phyloP scores from a whole-genome alignment of 179 eudicot species.

The Spinacia oleracea region DNA sequence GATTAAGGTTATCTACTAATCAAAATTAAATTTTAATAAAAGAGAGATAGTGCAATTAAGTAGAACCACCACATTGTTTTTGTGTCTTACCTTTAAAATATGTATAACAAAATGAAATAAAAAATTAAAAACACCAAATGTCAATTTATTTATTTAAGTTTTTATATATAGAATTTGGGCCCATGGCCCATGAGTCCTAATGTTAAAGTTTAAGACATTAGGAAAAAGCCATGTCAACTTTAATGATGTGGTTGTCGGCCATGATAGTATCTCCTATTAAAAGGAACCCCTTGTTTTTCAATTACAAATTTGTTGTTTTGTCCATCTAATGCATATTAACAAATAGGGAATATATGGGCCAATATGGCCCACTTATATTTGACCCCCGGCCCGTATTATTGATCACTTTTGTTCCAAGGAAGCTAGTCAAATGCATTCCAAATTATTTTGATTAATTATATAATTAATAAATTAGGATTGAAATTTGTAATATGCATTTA shows the following conservation, averaged over 20 bases:
- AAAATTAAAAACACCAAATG: not conserved
- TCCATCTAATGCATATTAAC: conserved; percentile 6
- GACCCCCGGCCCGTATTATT: not conserved
- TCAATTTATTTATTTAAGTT: too few relatives aligned
- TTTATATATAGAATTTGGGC: not conserved
- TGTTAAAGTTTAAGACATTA: conserved; percentile 28
- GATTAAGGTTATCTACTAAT: too few relatives aligned
- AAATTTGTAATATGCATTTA: not conserved
- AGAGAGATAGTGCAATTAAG: too few relatives aligned
- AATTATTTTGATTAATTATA: not conserved
- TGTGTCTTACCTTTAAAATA: too few relatives aligned
- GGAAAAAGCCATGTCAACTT: conserved; percentile 28
- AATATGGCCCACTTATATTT: not conserved
- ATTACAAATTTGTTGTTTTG: conserved; percentile 2
- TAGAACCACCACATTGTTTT: too few relatives aligned
- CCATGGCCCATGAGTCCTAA: not conserved
- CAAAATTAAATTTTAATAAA: too few relatives aligned
- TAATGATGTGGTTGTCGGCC: conserved; percentile 50
- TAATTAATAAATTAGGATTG: not conserved
- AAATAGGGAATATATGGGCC: too few relatives aligned
- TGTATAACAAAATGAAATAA: too few relatives aligned
- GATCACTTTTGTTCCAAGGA: not conserved
- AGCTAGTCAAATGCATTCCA: not conserved
- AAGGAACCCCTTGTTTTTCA: conserved; percentile 12
- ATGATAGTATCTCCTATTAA: conserved; percentile 20